Evolutionary conservation across 2,329 filamentous ascomycete species (phyloP), one percentile per base, ranked within the genome.

Genomic region (Juglanconis juglandina): DNA sequence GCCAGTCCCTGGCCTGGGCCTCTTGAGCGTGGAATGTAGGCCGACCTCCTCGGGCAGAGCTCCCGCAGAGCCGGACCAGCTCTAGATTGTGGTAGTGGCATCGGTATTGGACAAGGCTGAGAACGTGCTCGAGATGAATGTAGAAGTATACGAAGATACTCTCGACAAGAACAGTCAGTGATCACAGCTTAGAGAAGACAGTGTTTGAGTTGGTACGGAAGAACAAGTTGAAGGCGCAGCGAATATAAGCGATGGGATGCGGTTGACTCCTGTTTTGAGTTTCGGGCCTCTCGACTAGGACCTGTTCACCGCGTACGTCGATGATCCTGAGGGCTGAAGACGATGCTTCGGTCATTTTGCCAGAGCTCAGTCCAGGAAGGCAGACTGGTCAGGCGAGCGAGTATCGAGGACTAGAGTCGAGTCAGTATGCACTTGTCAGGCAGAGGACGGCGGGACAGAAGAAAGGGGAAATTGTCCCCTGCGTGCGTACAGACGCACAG

Each of bases 401-500:
- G 32, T 39, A 5, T 39, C 49, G 14, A 9, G 33, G 17, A 5
- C 33, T 5, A 39, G 33, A 5, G 8, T 24, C 30, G 8, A 33
- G 17, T 10, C 6, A 4, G 7, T 17, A 24, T n/a, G 14, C 17
- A 10, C 32, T n/a, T 37, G 10, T 4, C 3, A n/a, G 9, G 30
- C 17, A 39, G 8, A 32, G 39, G 6, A 30, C 13, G 39, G 33
- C 39, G 13, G 17, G 10, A 35, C 8, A 35, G 35, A 32, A 56
- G 10, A 11, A 34, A 49, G 14, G 37, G 39, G 52, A 14, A 37
- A 30, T 17, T 34, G 41, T 58, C 56, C 56, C 56, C 56, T 52
- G 56, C 41, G 56, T 58, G 56, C 52, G 56, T 46, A 13, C 30
- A n/a, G 13, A 58, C 56, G 52, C 56, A 58, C 56, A 58, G 55